Conservation (phyloP, 257 asterid species). For the Scutellaria baicalensis region DNA sequence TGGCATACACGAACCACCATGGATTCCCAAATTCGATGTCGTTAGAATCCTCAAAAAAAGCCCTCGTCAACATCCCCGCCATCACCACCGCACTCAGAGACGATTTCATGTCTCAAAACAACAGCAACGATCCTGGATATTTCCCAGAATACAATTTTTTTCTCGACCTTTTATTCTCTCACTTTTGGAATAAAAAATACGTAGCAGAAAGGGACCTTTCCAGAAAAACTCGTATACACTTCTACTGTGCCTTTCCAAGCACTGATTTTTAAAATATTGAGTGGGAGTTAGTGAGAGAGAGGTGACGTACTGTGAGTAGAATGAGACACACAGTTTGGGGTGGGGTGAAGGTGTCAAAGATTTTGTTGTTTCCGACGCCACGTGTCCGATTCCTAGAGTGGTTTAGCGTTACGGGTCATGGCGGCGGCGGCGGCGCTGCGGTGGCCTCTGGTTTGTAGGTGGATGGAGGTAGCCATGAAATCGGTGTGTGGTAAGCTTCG, state of each 20-base stretch:
- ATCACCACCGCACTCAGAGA: conserved; percentile 34
- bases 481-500: background rate
- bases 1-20: conserved; percentile 87
- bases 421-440: conserved; percentile 17
- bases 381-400: conserved; percentile 9
- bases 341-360: background rate
- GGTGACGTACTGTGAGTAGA: conserved; percentile 5
- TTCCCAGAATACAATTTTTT: background rate
- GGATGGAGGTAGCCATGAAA: conserved; percentile 3
- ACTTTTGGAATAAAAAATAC: background rate
- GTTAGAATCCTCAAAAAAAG: conserved; percentile 48
- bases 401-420: background rate
- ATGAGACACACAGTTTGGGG: background rate
- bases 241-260: background rate
- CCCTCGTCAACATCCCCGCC: conserved; percentile 34
- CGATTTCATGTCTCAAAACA: conserved; percentile 23
- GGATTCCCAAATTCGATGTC: conserved; percentile 85
- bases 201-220: background rate
- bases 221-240: background rate
- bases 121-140: background rate
- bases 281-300: background rate
- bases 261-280: background rate
- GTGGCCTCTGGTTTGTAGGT: background rate
- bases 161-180: background rate
- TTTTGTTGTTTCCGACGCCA: conserved; percentile 12